Evolutionary conservation across 2,329 filamentous ascomycete genomes (phyloP).

Genomic region (Parafenestella ontariensis): DNA sequence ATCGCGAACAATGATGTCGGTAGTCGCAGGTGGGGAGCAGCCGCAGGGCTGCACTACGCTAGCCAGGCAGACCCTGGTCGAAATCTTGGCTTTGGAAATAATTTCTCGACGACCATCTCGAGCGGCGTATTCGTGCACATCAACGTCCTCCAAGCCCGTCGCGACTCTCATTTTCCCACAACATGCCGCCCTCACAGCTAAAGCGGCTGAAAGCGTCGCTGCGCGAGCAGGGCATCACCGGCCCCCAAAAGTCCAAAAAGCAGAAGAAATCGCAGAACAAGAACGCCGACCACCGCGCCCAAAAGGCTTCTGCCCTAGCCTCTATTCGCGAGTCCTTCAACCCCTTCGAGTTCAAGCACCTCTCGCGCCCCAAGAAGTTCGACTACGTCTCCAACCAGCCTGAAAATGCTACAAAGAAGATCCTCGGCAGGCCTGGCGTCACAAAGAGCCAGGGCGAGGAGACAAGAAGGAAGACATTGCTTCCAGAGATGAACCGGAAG

Average conservation of each 20-base stretch:
- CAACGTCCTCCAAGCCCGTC: neutral
- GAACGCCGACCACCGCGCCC: constrained; percentile 75
- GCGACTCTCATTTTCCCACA: neutral
- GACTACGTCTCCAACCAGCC: constrained; percentile 74
- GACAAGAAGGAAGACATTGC: constrained; percentile 79
- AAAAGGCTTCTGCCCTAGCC: constrained; percentile 78
- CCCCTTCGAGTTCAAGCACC: constrained; percentile 91
- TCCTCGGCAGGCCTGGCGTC: constrained; percentile 78
- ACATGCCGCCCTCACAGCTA: constrained; percentile 93
- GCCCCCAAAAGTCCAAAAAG: constrained; percentile 94
- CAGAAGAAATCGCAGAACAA: constrained; percentile 77
- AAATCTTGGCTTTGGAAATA: constrained; percentile 28
- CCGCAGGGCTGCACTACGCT: constrained; percentile 6
- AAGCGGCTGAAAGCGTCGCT: constrained; percentile 94
- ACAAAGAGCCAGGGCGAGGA: constrained; percentile 89
- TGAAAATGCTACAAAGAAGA: constrained; percentile 58
- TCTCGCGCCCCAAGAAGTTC: constrained; percentile 80
- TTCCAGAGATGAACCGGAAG: constrained; percentile 87
- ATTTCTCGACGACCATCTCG: constrained; percentile 16
- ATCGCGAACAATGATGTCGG: constrained; percentile 27
- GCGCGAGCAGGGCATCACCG: constrained; percentile 85
- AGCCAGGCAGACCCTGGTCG: constrained; percentile 19
- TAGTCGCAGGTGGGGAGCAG: constrained; percentile 13
- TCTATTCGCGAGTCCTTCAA: constrained; percentile 96
- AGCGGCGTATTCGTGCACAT: constrained; percentile 1